These are phyloP conservation scores for Arthrobotrys pseudoclavata DNA, from an alignment of 2,329 filamentous ascomycete genomes.

Conservation along the genomic window DNA sequence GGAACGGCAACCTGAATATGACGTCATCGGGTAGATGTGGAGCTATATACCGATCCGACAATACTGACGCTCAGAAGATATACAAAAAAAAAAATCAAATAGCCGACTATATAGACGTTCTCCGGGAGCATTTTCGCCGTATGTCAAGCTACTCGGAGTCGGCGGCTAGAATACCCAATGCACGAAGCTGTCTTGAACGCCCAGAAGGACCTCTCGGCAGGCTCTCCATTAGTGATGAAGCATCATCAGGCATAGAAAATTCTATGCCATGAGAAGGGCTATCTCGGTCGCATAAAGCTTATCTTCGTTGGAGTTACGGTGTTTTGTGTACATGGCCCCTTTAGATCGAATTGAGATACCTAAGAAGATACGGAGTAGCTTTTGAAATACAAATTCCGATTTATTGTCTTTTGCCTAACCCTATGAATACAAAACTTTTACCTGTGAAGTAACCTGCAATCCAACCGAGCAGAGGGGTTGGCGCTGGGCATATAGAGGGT, in stretches of 20 bases:
- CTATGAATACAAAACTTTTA: too few relatives aligned
- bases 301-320: not conserved
- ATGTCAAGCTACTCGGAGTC: not conserved
- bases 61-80: not conserved
- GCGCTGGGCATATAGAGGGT: not conserved
- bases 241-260: too few relatives aligned
- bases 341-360: constrained; percentile 3
- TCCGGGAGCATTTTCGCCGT: not conserved
- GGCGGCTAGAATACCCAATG: too few relatives aligned
- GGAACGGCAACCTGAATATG: not conserved
- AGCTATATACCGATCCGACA: not conserved
- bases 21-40: not conserved
- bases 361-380: not conserved
- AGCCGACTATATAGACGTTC: not conserved
- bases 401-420: not conserved
- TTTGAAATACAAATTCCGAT: too few relatives aligned
- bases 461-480: not conserved
- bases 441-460: not conserved
- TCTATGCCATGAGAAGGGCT: too few relatives aligned
- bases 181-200: too few relatives aligned
- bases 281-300: not conserved
- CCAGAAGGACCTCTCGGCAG: too few relatives aligned
- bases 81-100: not conserved
- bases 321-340: not conserved
- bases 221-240: not conserved